Evolutionary conservation across 1,139 yeast genomes (phyloP).

Genomic region (Yamadazyma oceani): DNA sequence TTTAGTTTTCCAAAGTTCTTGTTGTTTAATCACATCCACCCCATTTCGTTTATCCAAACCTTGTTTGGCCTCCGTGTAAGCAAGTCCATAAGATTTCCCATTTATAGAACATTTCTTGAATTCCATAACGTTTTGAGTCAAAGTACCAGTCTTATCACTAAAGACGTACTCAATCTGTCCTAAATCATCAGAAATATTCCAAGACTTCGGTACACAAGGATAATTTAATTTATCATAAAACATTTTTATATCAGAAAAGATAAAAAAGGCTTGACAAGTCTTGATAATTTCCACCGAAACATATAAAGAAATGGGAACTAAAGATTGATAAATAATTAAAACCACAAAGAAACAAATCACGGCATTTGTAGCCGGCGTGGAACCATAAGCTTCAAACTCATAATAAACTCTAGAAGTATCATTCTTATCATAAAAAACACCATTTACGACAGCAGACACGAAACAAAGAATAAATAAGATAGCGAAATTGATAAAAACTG

Average conservation of each 20-base stretch:
- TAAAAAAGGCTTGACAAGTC: slow-evolving; percentile 91
- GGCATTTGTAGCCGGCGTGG: slow-evolving; percentile 74
- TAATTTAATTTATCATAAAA: slow-evolving; percentile 83
- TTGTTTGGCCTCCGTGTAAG: slow-evolving; percentile 93
- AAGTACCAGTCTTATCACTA: slow-evolving; percentile 95
- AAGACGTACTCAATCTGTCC: slow-evolving; percentile 96
- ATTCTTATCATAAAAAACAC: slow-evolving; percentile 59
- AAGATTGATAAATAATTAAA: slow-evolving; percentile 81
- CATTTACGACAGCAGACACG: slow-evolving; percentile 79
- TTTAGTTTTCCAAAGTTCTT: slow-evolving; percentile 57
- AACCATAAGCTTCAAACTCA: slow-evolving; percentile 54
- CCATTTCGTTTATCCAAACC: slow-evolving; percentile 91
- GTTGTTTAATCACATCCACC: slow-evolving; percentile 69
- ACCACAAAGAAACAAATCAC: slow-evolving; percentile 85
- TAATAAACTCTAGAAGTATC: slow-evolving; percentile 63
- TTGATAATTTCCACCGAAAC: slow-evolving; percentile 94
- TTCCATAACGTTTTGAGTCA: slow-evolving; percentile 97
- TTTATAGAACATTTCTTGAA: slow-evolving; percentile 88
- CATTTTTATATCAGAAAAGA: slow-evolving; percentile 84
- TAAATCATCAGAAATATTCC: slow-evolving; percentile 96
- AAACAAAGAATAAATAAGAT: slow-evolving; percentile 78
- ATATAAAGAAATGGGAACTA: slow-evolving; percentile 93
- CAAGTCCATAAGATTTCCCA: slow-evolving; percentile 88
- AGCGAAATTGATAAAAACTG: slow-evolving; percentile 76
- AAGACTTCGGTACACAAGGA: slow-evolving; percentile 94